A percentile compares a stretch with the other conserved stretches of the same genome.
Conservation (phyloP, 169 alveolate species). For the Cystoisospora suis region DNA sequence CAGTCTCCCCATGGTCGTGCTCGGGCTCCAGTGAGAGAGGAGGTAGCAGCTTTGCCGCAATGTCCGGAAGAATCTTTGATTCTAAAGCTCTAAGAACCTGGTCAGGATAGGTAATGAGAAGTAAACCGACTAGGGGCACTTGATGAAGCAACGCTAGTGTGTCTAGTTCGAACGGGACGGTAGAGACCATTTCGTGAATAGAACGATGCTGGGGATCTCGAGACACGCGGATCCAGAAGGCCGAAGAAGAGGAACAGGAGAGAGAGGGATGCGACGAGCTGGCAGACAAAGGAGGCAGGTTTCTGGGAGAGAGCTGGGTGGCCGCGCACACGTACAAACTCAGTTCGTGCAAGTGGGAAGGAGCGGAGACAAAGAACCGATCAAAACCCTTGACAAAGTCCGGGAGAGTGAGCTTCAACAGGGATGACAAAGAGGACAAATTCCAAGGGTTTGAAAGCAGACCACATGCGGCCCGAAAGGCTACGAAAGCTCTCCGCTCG, state of each 20-base stretch:
- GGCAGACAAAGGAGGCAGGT: not conserved
- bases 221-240: not conserved
- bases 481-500: too few species aligned
- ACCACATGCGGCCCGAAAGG: too few species aligned
- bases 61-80: not conserved
- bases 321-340: constrained; percentile 4
- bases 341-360: not conserved
- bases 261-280: not conserved
- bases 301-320: not conserved
- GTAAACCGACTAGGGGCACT: not conserved
- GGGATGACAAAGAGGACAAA: not conserved
- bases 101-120: not conserved
- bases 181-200: constrained; percentile 6
- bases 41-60: not conserved
- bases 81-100: not conserved
- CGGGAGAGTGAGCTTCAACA: not conserved
- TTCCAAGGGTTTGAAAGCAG: not conserved
- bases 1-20: too few species aligned
- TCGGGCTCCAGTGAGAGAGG: too few species aligned
- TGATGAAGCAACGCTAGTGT: not conserved
- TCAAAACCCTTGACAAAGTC: not conserved
- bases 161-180: constrained; percentile 13
- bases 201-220: not conserved
- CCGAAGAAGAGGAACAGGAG: not conserved
- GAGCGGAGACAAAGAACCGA: not conserved